Percentiles rank a stretch among this genome's conserved stretches.
Evolutionary conservation across 768 basidiomycete species (phyloP).

Genomic region (Pleurotus citrinopileatus): DNA sequence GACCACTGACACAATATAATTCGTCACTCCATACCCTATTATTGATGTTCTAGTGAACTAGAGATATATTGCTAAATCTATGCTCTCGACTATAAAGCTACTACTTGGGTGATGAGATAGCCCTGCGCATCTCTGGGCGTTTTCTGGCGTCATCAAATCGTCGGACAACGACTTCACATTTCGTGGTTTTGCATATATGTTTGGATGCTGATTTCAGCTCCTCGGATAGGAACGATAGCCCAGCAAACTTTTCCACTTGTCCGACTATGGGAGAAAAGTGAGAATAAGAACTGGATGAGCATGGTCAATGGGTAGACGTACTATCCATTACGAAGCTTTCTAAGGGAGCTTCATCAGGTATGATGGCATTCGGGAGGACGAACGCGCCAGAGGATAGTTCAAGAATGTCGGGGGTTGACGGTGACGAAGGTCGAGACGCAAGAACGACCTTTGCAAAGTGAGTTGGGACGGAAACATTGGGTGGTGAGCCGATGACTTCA

Average conservation of each 20-base stretch:
- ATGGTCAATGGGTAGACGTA: conserved; percentile 28
- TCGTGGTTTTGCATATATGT: conserved; percentile 85
- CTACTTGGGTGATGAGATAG: conserved; percentile 50
- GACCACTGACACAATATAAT: conserved; percentile 58
- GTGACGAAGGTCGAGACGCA: conserved; percentile 70
- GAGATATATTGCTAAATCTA: not conserved
- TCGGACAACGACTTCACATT: conserved; percentile 85
- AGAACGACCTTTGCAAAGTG: conserved; percentile 98
- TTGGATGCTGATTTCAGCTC: conserved; percentile 70
- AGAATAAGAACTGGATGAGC: not conserved
- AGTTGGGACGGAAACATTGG: conserved; percentile 90
- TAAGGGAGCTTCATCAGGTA: conserved; percentile 80
- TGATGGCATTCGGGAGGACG: conserved; percentile 91
- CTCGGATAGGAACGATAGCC: conserved; percentile 84
- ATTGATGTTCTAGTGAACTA: conserved; percentile 9
- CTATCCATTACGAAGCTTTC: conserved; percentile 82
- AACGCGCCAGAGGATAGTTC: conserved; percentile 92
- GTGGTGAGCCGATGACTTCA: conserved; percentile 93
- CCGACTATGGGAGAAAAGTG: conserved; percentile 57
- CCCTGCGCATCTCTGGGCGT: conserved; percentile 47
- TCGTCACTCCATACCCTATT: conserved; percentile 13
- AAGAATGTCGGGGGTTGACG: conserved; percentile 61
- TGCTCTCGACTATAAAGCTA: conserved; percentile 11
- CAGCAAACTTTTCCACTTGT: conserved; percentile 86
- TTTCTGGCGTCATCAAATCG: conserved; percentile 91